Evolutionary conservation across 441 rosid species (phyloP), one percentile per base, ranked within the genome.

Genomic region (Corymbia calophylla): DNA sequence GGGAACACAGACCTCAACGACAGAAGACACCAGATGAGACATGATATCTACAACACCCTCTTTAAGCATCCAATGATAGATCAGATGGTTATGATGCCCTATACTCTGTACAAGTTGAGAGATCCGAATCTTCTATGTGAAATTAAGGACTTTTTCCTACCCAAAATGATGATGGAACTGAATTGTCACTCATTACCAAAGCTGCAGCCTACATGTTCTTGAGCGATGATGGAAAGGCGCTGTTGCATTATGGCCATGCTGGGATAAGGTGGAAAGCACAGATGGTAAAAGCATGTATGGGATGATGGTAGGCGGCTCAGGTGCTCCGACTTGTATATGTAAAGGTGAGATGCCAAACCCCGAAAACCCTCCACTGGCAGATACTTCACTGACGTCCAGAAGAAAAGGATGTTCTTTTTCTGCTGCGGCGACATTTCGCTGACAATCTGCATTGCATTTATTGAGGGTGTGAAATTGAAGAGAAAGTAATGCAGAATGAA

Each of bases 181-280:
- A 70, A 47, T 73, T 73, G 51, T 96, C 93, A 98, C 96, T 95
- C 95, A 47, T 95, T 94, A 55, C 99, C 99, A 44, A 98, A 97
- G 93, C 99, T 96, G 95, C 97, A 95, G 89, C 97, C 95, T n/a
- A 98, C 95, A 92, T 96, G 99, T 70, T 96, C 99, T 92, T 95
- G 99, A 32, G 97, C 93, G 9, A 98, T 94, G 91, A 95, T 55
- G 17, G 90, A 87, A 10, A 97, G 94, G 17, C 97, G 96, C 80
- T 95, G 95, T 90, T 87, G 93, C 99, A 98, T 96, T 84, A 93
- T 90, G 51, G 87, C 90, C 91, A 92, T 81, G 87, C 96, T 94
- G 21, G 97, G 92, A 88, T 98, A 97, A 77, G 94, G 93, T 0
- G 99, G 99, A 89, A 97, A 92, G 90, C 96, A 95, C 91, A 98